Evolutionary conservation across 768 basidiomycete genomes (phyloP).

Genomic region (Russula brevipes): DNA sequence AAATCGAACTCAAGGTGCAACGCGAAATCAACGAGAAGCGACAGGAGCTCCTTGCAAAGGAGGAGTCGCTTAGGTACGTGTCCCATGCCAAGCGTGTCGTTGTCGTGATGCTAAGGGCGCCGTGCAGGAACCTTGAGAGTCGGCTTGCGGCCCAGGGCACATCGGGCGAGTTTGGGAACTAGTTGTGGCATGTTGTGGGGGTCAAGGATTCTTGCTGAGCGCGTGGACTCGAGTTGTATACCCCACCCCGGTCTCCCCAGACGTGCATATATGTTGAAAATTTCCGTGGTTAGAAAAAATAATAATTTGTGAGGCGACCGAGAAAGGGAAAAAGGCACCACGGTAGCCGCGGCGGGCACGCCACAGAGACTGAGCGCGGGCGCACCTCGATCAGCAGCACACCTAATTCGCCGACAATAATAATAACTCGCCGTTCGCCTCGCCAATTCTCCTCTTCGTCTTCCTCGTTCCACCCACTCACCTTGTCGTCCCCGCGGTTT

Average conservation of each 20-base stretch:
- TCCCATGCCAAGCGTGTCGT: neutral
- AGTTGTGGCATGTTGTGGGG: slow-evolving; percentile 27
- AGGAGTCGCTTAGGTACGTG: slow-evolving; percentile 83
- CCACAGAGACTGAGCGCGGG: neutral
- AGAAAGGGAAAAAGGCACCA: slow-evolving; percentile 12
- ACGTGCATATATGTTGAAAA: neutral
- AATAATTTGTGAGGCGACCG: neutral
- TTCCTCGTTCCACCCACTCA: no score
- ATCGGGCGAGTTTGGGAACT: slow-evolving; percentile 72
- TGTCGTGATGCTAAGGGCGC: neutral
- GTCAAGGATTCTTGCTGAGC: slow-evolving; percentile 19
- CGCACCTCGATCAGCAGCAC: no score
- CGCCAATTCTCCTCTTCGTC: no score
- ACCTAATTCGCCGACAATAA: no score
- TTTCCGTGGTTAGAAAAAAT: neutral
- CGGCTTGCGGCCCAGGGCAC: slow-evolving; percentile 87
- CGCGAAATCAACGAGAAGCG: slow-evolving; percentile 97
- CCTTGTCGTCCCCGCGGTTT: neutral
- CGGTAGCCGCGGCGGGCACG: neutral
- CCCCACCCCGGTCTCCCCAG: slow-evolving; percentile 20
- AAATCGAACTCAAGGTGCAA: slow-evolving; percentile 97
- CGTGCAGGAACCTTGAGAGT: slow-evolving; percentile 77
- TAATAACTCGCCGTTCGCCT: no score
- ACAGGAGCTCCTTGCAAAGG: slow-evolving; percentile 93
- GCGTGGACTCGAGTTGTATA: slow-evolving; percentile 27